Evolutionary conservation across 1,284 basidiomycete genomes (phyloP).

Genomic region (Exobasidium cylindrosporum): DNA sequence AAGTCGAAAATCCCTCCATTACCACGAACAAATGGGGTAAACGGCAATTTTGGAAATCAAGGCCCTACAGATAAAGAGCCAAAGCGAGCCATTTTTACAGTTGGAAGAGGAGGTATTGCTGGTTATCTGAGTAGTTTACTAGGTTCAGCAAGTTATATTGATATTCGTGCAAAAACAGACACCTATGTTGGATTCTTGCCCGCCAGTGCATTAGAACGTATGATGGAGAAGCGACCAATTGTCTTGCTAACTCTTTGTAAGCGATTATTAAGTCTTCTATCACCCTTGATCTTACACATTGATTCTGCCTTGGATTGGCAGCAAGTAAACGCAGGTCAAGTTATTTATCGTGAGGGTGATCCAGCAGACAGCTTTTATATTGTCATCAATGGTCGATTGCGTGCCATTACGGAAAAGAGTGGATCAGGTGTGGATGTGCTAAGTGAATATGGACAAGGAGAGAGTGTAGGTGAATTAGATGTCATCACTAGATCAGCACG

Average conservation of each 20-base stretch:
- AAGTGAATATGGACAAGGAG: constrained; percentile 88
- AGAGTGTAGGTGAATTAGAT: constrained; percentile 75
- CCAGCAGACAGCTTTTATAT: constrained; percentile 93
- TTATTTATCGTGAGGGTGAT: constrained; percentile 87
- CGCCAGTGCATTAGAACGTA: constrained; percentile 77
- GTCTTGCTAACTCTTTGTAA: constrained; percentile 95
- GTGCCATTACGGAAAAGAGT: constrained; percentile 69
- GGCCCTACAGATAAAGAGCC: neutral
- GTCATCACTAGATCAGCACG: constrained; percentile 90
- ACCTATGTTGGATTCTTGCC: constrained; percentile 94
- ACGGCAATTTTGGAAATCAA: neutral
- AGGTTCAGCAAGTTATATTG: constrained; percentile 88
- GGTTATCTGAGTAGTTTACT: constrained; percentile 95
- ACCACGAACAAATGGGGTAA: neutral
- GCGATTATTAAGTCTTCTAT: constrained; percentile 85
- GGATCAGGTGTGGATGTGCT: constrained; percentile 70
- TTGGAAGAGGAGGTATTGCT: constrained; percentile 88
- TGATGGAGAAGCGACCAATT: constrained; percentile 90
- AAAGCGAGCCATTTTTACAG: constrained; percentile 67
- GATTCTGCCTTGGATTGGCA: constrained; percentile 98
- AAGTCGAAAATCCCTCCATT: neutral
- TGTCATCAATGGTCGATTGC: constrained; percentile 89
- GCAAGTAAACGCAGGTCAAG: constrained; percentile 86
- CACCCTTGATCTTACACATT: constrained; percentile 91
- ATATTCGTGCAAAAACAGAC: constrained; percentile 94